Evolutionary conservation across 345 rosid genomes (phyloP).

Genomic region (Bruguiera parviflora): DNA sequence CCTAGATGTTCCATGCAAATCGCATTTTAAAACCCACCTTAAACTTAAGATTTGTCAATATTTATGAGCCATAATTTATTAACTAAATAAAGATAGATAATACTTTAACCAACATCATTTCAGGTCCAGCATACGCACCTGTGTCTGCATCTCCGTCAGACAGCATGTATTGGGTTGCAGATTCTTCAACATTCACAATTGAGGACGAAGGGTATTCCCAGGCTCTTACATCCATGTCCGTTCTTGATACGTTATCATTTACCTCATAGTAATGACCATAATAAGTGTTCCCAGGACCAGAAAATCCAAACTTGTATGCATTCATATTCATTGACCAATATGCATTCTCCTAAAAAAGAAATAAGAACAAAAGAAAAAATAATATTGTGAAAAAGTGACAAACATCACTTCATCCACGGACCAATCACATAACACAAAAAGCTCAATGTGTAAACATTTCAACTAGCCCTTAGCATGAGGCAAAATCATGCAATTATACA

Average conservation of each 20-base stretch:
- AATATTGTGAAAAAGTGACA: neutral
- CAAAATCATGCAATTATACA: too few relatives aligned
- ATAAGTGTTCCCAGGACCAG: slow-evolving; percentile 43
- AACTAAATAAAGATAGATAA: neutral
- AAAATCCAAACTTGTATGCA: slow-evolving; percentile 55
- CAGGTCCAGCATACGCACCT: slow-evolving; percentile 31
- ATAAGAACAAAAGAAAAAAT: neutral
- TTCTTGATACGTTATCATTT: slow-evolving; percentile 45
- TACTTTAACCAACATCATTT: slow-evolving; percentile 43
- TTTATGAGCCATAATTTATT: neutral
- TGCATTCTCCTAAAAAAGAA: slow-evolving; percentile 38
- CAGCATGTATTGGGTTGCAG: slow-evolving; percentile 29
- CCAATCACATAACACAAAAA: neutral
- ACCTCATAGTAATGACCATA: slow-evolving; percentile 43
- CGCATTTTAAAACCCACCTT: too few relatives aligned
- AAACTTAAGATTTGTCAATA: too few relatives aligned
- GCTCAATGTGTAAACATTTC: neutral
- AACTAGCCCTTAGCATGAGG: too few relatives aligned
- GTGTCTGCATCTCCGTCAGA: slow-evolving; percentile 29
- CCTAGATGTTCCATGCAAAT: neutral
- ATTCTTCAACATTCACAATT: slow-evolving; percentile 29
- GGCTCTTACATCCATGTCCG: slow-evolving; percentile 38
- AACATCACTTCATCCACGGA: neutral
- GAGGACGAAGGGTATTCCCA: slow-evolving; percentile 50
- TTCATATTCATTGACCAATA: slow-evolving; percentile 53